Base-by-base conservation (phyloP, 768 basidiomycete genomes). In the Pleurotus tuoliensis region DNA sequence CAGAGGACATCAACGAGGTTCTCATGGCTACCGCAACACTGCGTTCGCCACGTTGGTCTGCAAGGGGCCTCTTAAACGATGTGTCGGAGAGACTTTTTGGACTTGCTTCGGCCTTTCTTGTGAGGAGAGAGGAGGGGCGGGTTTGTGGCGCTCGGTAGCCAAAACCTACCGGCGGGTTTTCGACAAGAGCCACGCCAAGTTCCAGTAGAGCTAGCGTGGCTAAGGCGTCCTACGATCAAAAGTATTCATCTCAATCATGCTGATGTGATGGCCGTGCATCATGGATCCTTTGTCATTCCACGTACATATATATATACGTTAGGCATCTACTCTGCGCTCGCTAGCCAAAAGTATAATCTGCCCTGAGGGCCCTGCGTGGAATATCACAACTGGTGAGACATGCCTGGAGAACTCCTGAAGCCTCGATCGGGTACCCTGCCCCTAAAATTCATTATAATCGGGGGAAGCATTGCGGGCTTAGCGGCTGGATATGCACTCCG, bases 401-500 rank as follows among this genome's bases (percentile, higher is more conserved):
- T 53, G 51, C 51, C 51, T 37, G 51, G 51, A 38, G 37, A 53
- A 41, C 37, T 53, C 13, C n/a, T 18, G 37, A 16, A 53, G 37
- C 41, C 6, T 44, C 37, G 51, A 53, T 53, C 51, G 41, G 51
- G 20, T 22, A 39, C 51, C 16, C 51, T 53, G 24, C 61, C 67
- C 9, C 65, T 77, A 41, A 68, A 70, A 45, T 65, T 77, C 55
- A 64, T 73, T n/a, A 67, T 80, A 24, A 72, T 77, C 7, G 78
- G 77, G 22, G 77, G 72, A 62, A 77, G 80, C 13, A 73, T 87
- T 12, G 74, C 79, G 39, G 86, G 86, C 8, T 69, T 85, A 47
- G 77, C 84, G 3, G 70, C 77, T 37, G 85, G 85, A 3, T 79
- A 77, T 61, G 72, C 80, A 13, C 72, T 88, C 41, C 74, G 74